phyloP scores from a whole-genome alignment of 805 yeast genomes.

The Isabelozyma heimii region DNA sequence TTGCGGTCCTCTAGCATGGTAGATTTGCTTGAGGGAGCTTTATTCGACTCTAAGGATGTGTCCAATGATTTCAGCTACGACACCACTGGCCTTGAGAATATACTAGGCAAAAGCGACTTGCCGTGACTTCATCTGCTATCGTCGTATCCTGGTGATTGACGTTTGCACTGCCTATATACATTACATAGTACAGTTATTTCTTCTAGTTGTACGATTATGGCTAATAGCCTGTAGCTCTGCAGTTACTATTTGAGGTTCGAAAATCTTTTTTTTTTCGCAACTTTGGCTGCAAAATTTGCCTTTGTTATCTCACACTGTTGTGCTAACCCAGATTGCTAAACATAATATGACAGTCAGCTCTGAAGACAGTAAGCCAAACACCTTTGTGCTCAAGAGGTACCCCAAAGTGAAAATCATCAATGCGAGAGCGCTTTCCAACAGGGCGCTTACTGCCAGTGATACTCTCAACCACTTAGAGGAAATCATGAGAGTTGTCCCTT shows the following conservation, averaged over 20 bases:
- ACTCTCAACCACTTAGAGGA: neutral
- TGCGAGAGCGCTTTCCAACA: neutral
- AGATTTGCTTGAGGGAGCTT: slow-evolving; percentile 16
- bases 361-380: too few species aligned
- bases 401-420: neutral
- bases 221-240: too few species aligned
- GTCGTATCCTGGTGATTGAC: neutral
- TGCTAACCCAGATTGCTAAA: too few species aligned
- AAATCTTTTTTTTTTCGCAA: neutral
- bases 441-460: neutral
- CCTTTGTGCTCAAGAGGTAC: too few species aligned
- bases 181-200: too few species aligned
- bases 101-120: slow-evolving; percentile 7
- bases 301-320: neutral
- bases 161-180: neutral
- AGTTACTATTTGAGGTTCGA: too few species aligned
- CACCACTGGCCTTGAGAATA: slow-evolving; percentile 8
- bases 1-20: slow-evolving; percentile 4
- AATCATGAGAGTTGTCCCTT: neutral
- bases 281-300: neutral
- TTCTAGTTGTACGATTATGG: too few species aligned
- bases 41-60: slow-evolving; percentile 4
- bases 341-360: too few species aligned
- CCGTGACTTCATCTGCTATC: neutral
- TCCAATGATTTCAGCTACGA: slow-evolving; percentile 9